These are phyloP conservation scores for Suillus cothurnatus DNA, from an alignment of 768 basidiomycete species.

Conservation along the genomic window DNA sequence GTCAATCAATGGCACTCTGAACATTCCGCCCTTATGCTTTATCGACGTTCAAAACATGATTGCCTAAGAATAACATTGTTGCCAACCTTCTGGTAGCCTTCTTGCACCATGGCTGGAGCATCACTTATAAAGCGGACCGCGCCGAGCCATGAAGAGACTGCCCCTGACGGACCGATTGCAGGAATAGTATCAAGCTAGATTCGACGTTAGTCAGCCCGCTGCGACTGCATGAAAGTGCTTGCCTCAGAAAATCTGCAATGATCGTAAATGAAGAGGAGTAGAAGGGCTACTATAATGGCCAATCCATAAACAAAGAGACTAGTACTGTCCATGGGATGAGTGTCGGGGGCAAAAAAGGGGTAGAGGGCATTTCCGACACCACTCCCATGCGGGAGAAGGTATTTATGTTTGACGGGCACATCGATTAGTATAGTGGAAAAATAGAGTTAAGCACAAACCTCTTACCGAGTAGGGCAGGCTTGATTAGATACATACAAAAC, in stretches of 20 bases:
- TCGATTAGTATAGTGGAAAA: slow-evolving; percentile 23
- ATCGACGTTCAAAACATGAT: slow-evolving; percentile 18
- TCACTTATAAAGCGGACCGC: slow-evolving; percentile 33
- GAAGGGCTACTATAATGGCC: slow-evolving; percentile 15
- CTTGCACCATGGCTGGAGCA: slow-evolving; percentile 35
- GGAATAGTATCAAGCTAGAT: slow-evolving; percentile 35
- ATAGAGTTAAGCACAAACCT: slow-evolving; percentile 31
- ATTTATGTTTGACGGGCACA: slow-evolving; percentile 31
- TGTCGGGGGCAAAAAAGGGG: slow-evolving; percentile 24
- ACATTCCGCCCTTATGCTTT: slow-evolving; percentile 37
- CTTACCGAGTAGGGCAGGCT: slow-evolving; percentile 10
- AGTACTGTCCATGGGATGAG: slow-evolving; percentile 28
- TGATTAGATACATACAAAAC: slow-evolving; percentile 30
- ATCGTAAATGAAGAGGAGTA: slow-evolving; percentile 17
- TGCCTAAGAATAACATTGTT: not conserved
- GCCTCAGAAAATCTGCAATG: slow-evolving; percentile 29
- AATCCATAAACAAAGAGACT: slow-evolving; percentile 23
- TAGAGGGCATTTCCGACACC: slow-evolving; percentile 30
- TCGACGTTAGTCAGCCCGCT: not conserved
- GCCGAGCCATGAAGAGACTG: slow-evolving; percentile 35
- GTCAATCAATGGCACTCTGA: slow-evolving; percentile 46
- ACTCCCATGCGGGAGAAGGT: slow-evolving; percentile 23
- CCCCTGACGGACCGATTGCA: slow-evolving; percentile 37
- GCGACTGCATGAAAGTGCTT: slow-evolving; percentile 7
- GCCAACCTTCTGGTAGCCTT: slow-evolving; percentile 39